Evolutionary conservation across 331 rosid species (phyloP).

Genomic region (Malus hybrid): DNA sequence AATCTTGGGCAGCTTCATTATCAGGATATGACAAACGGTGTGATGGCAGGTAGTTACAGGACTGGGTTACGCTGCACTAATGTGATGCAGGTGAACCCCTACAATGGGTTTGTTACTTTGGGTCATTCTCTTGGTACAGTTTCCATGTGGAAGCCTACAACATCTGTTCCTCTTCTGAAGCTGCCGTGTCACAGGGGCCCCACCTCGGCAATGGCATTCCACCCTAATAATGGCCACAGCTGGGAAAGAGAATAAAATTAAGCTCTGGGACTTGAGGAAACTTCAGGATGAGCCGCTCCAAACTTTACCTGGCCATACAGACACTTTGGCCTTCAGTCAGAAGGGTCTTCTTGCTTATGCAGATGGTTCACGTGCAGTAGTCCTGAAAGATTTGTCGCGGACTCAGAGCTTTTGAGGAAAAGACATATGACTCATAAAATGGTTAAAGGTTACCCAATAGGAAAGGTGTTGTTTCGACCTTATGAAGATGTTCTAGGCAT

Average conservation of each 20-base stretch:
- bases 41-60: slow-evolving; percentile 45
- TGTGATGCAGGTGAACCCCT: slow-evolving; percentile 78
- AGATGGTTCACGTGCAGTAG: slow-evolving; percentile 42
- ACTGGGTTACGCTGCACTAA: slow-evolving; percentile 80
- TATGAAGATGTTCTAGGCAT: slow-evolving; percentile 80
- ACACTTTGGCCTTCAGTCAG: slow-evolving; percentile 79
- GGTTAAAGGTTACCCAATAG: slow-evolving; percentile 76
- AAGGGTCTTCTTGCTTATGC: slow-evolving; percentile 80
- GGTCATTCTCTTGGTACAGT: slow-evolving; percentile 85
- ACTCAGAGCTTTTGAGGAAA: slow-evolving; percentile 42
- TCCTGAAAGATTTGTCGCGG: slow-evolving; percentile 51
- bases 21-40: slow-evolving; percentile 70
- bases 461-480: slow-evolving; percentile 62
- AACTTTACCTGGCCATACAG: slow-evolving; percentile 61
- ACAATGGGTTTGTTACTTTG: slow-evolving; percentile 59
- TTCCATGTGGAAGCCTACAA: slow-evolving; percentile 86
- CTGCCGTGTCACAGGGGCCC: slow-evolving; percentile 80
- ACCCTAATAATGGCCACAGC: slow-evolving; percentile 94
- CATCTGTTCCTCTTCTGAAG: slow-evolving; percentile 67
- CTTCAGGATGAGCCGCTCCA: slow-evolving; percentile 49
- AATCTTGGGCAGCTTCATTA: slow-evolving; percentile 75
- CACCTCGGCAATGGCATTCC: slow-evolving; percentile 68
- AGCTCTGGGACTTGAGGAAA: slow-evolving; percentile 95
- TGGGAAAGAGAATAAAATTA: slow-evolving; percentile 65
- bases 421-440: slow-evolving; percentile 59